Conservation (phyloP, 2,329 filamentous ascomycete genomes). For the Ophiosphaerella herpotricha region DNA sequence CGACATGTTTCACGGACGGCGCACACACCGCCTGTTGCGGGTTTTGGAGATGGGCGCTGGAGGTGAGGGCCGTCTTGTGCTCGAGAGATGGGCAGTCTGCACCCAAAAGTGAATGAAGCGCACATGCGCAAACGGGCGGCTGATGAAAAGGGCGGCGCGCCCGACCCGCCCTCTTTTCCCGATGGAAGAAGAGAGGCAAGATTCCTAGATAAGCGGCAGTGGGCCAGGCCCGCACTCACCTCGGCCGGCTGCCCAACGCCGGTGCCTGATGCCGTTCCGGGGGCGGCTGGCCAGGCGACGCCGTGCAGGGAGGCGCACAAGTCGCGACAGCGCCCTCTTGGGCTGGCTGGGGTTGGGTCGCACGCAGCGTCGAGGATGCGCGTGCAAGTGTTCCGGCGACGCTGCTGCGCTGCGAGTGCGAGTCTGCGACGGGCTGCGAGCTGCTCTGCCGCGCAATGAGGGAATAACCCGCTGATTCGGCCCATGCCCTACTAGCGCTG, state of each 20-base stretch:
- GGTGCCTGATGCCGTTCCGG: conserved; percentile 17
- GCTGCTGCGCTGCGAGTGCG: no score
- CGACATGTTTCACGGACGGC: conserved; percentile 9
- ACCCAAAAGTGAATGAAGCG: neutral
- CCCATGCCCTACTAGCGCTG: conserved; percentile 17
- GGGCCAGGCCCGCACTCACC: conserved; percentile 31
- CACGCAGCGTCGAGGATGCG: neutral
- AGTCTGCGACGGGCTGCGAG: no score
- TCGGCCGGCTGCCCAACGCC: conserved; percentile 23
- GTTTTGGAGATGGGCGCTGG: neutral
- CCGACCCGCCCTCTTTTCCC: conserved; percentile 33
- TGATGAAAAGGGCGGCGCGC: conserved; percentile 30
- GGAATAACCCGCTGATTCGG: neutral
- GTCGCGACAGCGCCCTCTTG: no score
- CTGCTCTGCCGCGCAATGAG: neutral
- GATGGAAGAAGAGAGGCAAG: conserved; percentile 21
- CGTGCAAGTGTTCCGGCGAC: no score
- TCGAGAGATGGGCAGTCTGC: no score
- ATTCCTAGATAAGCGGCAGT: conserved; percentile 16
- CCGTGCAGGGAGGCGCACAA: no score
- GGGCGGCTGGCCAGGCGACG: no score
- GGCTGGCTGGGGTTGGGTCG: neutral
- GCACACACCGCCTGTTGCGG: conserved; percentile 16
- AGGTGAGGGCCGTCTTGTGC: no score
- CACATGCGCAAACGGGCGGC: conserved; percentile 1